Evolutionary conservation across 2,329 filamentous ascomycete genomes (phyloP), one percentile per base, ranked within the genome.

Genomic region (Ampelomyces quisqualis): DNA sequence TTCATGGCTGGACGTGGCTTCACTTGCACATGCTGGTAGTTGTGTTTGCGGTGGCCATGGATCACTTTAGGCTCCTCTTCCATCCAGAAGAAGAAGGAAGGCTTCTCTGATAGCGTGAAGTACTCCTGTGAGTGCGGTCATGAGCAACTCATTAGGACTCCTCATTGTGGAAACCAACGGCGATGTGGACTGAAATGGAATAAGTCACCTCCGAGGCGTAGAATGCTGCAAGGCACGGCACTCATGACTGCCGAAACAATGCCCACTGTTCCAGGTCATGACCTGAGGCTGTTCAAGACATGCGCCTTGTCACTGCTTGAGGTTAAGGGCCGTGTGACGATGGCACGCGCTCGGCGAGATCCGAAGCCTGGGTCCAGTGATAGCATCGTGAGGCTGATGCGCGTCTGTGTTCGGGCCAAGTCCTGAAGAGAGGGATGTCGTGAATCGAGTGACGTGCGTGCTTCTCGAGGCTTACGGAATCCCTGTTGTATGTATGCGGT

Each of bases 281-380:
- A 40, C 35, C 42, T 36, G 34, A 40, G 34, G 40, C 37, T 40
- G 11, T 17, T 30, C 34, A 34, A 42, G 34, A 39, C 43, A 50
- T 37, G 35, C 39, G 41, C 39, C 34, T 48, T 36, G 13, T 21
- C 24, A 17, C 15, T 23, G 8, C 4, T 33, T 29, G 32, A 29
- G 36, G 37, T n/a, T 31, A 31, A 32, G 26, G 37, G 46, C 31
- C 29, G 51, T 54, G 46, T 54, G 51, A 54, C 48, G 31, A 24
- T 35, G 20, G 34, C 43, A 49, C 49, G 51, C 47, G 44, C 39
- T 28, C 14, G 32, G 20, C 26, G 19, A 31, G 19, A 24, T 29
- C 32, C 17, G 37, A 34, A 15, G 45, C 30, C 40, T 33, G 26
- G 26, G 9, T 18, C 9, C 18, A 32, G 30, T n/a, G 20, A 15